Conservation (phyloP, 345 rosid species). For the Luvunga scandens region DNA sequence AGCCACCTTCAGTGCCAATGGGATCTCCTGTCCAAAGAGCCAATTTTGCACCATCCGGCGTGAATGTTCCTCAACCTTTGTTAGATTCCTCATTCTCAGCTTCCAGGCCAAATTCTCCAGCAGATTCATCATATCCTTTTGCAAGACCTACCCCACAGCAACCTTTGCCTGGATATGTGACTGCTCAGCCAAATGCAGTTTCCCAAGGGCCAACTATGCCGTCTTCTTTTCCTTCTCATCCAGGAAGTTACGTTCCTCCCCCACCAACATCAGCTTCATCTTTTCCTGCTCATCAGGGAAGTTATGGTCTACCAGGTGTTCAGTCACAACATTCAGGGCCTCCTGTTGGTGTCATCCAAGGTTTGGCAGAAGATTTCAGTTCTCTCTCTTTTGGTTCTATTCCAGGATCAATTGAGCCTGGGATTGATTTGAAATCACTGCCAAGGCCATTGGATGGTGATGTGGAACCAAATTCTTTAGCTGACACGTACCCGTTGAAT, state of each 20-base stretch:
- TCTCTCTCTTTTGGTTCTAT: constrained; percentile 69
- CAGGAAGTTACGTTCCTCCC: constrained; percentile 45
- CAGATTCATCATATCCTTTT: constrained; percentile 31
- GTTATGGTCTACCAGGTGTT: constrained; percentile 44
- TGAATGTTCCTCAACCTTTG: constrained; percentile 35
- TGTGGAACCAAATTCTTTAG: constrained; percentile 66
- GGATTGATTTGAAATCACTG: constrained; percentile 68
- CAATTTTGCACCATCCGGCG: constrained; percentile 36
- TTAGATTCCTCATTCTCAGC: constrained; percentile 31
- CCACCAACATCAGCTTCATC: constrained; percentile 42
- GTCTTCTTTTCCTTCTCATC: constrained; percentile 51
- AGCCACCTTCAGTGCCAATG: constrained; percentile 53
- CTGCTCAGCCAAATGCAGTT: constrained; percentile 41
- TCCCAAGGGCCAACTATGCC: constrained; percentile 49
- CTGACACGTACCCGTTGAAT: constrained; percentile 69
- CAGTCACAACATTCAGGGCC: constrained; percentile 55
- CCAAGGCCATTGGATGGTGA: constrained; percentile 98
- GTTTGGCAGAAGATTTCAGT: constrained; percentile 81
- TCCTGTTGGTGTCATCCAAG: constrained; percentile 66
- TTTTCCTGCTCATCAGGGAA: constrained; percentile 54
- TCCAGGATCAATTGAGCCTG: constrained; percentile 83
- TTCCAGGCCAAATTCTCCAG: constrained; percentile 47
- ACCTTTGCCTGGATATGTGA: constrained; percentile 62
- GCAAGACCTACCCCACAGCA: constrained; percentile 38
- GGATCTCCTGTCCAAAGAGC: constrained; percentile 55